Conservation (phyloP, 2,329 filamentous ascomycete genomes). For the Sporothrix dimorphospora region DNA sequence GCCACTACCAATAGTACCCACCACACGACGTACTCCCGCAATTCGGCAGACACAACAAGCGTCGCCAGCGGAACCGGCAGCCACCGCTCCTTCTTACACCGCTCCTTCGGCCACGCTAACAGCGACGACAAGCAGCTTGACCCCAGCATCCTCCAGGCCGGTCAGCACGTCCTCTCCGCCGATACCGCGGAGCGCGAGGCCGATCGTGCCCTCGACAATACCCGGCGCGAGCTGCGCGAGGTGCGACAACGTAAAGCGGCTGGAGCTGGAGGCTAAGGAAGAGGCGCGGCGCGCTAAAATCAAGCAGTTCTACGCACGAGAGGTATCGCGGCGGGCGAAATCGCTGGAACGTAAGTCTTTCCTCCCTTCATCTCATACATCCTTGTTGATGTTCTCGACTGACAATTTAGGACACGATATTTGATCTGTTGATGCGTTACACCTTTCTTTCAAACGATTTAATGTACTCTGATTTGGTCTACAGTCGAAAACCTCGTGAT, state of each 20-base stretch:
- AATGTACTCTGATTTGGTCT: too few relatives aligned
- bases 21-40: constrained; percentile 26
- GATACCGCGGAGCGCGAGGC: constrained; percentile 69
- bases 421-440: too few relatives aligned
- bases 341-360: constrained; percentile 64
- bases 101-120: constrained; percentile 49
- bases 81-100: constrained; percentile 48
- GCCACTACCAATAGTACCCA: constrained; percentile 35
- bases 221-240: constrained; percentile 59
- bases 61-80: constrained; percentile 37
- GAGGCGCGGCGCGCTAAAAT: constrained; percentile 67
- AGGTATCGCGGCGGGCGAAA: constrained; percentile 69
- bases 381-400: too few relatives aligned
- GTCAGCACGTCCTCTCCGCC: constrained; percentile 63
- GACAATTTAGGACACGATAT: too few relatives aligned
- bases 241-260: constrained; percentile 61
- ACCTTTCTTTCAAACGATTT: too few relatives aligned
- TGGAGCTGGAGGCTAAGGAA: constrained; percentile 68
- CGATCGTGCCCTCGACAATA: constrained; percentile 63
- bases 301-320: constrained; percentile 67
- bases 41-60: constrained; percentile 30
- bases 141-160: constrained; percentile 63
- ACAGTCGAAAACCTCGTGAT: too few relatives aligned
- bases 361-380: too few relatives aligned
- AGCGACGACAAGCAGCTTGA: constrained; percentile 53